Evolutionary conservation across 2,329 filamentous ascomycete genomes (phyloP).

Genomic region (Cladosporium sp.): DNA sequence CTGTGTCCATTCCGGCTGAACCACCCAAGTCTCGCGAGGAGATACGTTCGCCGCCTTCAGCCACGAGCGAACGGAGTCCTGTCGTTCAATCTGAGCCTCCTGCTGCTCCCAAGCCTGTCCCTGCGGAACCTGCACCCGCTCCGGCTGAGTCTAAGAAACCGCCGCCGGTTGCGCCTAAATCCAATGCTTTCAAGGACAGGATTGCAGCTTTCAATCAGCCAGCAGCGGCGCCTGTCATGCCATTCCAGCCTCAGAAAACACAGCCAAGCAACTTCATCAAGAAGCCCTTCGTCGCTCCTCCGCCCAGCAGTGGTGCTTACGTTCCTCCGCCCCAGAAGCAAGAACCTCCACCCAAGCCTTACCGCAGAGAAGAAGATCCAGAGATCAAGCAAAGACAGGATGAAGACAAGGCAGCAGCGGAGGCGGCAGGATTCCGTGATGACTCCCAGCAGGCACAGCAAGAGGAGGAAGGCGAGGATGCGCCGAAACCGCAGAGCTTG

Average conservation of each 20-base stretch:
- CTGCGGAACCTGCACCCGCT: constrained; percentile 36
- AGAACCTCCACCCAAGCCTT: constrained; percentile 65
- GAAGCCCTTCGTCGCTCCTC: constrained; percentile 94
- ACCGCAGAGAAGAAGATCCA: constrained; percentile 84
- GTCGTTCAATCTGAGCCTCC: constrained; percentile 21
- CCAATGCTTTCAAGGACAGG: constrained; percentile 86
- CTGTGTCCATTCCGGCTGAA: constrained; percentile 28
- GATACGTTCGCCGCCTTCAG: constrained; percentile 25
- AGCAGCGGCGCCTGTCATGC: constrained; percentile 78
- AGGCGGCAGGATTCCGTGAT: constrained; percentile 57
- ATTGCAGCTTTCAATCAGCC: constrained; percentile 97
- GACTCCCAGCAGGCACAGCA: constrained; percentile 40
- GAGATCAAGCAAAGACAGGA: constrained; percentile 58
- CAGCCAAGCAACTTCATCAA: constrained; percentile 74
- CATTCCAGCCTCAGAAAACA: constrained; percentile 70
- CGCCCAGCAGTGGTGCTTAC: constrained; percentile 87
- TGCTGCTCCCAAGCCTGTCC: constrained; percentile 32
- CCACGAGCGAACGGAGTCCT: constrained; percentile 18
- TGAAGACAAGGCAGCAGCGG: constrained; percentile 63
- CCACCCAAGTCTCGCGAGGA: constrained; percentile 18
- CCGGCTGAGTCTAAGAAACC: constrained; percentile 49
- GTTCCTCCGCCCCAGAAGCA: constrained; percentile 71
- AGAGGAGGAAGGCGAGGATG: constrained; percentile 63
- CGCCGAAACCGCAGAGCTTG: constrained; percentile 85
- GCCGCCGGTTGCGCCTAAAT: constrained; percentile 62